Percentiles rank a stretch among this genome's conserved stretches.
Conservation (phyloP, 345 rosid species). For the Eucalyptus cloeziana region DNA sequence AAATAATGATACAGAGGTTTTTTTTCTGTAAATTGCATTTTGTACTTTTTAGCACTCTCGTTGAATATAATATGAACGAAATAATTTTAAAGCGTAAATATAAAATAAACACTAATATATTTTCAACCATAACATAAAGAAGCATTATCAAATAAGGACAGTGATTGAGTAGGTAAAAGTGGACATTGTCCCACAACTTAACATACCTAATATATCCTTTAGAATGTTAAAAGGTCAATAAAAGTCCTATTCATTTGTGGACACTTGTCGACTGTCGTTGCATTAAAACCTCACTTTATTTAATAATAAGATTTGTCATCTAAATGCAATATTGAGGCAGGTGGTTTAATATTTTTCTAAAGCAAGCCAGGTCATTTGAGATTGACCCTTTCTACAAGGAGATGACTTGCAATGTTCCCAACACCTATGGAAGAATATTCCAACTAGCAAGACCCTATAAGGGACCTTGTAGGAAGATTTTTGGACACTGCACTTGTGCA, state of each 20-base stretch:
- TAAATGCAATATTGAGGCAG: not conserved
- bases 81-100: not conserved
- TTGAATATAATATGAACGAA: not conserved
- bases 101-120: not conserved
- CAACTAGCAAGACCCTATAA: not conserved
- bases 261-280: not conserved
- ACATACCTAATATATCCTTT: not conserved
- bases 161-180: not conserved
- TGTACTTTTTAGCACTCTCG: not conserved
- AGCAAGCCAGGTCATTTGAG: not conserved
- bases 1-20: not conserved
- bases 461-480: not conserved
- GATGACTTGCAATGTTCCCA: not conserved
- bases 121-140: not conserved
- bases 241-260: not conserved
- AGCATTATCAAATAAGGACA: not conserved
- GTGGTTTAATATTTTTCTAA: not conserved
- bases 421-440: not conserved
- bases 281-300: not conserved
- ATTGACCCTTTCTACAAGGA: not conserved
- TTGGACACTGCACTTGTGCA: not conserved
- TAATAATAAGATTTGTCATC: not conserved
- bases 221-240: not conserved
- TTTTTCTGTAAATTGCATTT: not conserved
- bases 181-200: not conserved